Evolutionary conservation across 2,329 filamentous ascomycete species (phyloP), one percentile per base, ranked within the genome.

Genomic region (Ploettnerulaceae sp.): DNA sequence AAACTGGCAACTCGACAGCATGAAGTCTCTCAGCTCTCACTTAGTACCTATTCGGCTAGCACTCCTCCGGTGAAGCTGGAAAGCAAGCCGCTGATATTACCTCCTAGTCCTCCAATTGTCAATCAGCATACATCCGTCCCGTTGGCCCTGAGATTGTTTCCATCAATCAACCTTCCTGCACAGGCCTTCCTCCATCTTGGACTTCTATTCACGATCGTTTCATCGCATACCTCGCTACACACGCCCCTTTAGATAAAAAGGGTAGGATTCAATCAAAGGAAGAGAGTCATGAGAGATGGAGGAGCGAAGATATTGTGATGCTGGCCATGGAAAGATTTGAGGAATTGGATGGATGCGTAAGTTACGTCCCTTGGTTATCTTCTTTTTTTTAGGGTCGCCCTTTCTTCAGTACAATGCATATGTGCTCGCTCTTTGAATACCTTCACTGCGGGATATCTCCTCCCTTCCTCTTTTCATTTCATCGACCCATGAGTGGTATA

Each of bases 171-270:
- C 54, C 57, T 1, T 60, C 56, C 3, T 59, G 53, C 28, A 45
- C 47, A 4, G 40, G 42, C 1, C 53, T 59, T 3, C 59, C 59
- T n/a, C 42, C 25, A 17, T 26, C 37, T 7, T 61, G 57, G 59
- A 51, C 45, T 15, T 3, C 35, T 7, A 49, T 49, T 21, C 57
- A 62, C 24, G 59, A 60, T 22, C 52, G 52, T 5, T 59, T 60
- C 45, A 61, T 62, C 20, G 52, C 57, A 0, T 62, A 61, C 33
- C 50, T 61, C 7, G 51, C 56, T 11, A 62, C 56, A 0, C 59
- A 61, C 35, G 55, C 57, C 2, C 59, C 58, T 11, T 38, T 61
- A 7, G 57, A 57, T 7, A 34, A 32, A 7, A 38, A 53, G 7
- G 56, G 56, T 1, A 42, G 24, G 9, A 36, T 59, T 4, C 57